These are phyloP conservation scores for Coemansia sp. DNA, from an alignment of 192 early-diverging fungal genomes.

Conservation along the genomic window DNA sequence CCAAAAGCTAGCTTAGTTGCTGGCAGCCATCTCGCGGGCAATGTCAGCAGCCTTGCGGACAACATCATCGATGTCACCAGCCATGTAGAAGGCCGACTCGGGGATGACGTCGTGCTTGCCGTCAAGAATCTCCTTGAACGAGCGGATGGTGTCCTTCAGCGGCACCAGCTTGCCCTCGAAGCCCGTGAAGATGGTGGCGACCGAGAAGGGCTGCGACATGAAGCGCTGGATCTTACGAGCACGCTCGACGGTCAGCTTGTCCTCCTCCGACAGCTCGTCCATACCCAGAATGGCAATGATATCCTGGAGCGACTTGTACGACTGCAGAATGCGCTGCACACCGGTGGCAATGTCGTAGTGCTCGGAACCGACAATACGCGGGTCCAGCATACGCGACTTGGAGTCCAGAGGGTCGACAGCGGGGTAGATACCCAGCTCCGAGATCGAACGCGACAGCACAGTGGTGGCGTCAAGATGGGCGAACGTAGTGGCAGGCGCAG, in stretches of 20 bases:
- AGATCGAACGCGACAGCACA: constrained; percentile 97
- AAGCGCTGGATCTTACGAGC: constrained; percentile 99
- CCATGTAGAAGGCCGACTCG: constrained; percentile 98
- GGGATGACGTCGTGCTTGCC: constrained; percentile 96
- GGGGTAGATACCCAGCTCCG: constrained; percentile 99
- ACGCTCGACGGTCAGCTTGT: constrained; percentile 98
- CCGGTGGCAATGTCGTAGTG: constrained; percentile 93
- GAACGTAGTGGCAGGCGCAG: constrained; percentile 98
- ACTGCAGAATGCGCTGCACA: constrained; percentile 95
- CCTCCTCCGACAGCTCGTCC: constrained; percentile 98
- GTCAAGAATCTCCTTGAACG: constrained; percentile 95
- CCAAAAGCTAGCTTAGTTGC: constrained; percentile 44
- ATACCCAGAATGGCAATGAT: constrained; percentile 99
- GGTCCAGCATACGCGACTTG: constrained; percentile 97
- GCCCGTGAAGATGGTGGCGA: constrained; percentile 97
- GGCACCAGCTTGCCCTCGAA: constrained; percentile 92
- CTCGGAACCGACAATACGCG: constrained; percentile 91
- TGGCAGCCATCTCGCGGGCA: constrained; percentile 65
- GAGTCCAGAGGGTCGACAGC: constrained; percentile 98
- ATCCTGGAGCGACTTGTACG: constrained; percentile 99
- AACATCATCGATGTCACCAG: constrained; percentile 94
- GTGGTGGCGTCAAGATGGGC: constrained; percentile 99
- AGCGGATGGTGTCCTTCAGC: constrained; percentile 91
- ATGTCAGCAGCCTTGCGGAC: constrained; percentile 84
- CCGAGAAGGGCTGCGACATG: constrained; percentile 98